A percentile compares a stretch with the other conserved stretches of the same genome.
Evolutionary conservation across 306 rosid genomes (phyloP).

Genomic region (Styphnolobium japonicum): DNA sequence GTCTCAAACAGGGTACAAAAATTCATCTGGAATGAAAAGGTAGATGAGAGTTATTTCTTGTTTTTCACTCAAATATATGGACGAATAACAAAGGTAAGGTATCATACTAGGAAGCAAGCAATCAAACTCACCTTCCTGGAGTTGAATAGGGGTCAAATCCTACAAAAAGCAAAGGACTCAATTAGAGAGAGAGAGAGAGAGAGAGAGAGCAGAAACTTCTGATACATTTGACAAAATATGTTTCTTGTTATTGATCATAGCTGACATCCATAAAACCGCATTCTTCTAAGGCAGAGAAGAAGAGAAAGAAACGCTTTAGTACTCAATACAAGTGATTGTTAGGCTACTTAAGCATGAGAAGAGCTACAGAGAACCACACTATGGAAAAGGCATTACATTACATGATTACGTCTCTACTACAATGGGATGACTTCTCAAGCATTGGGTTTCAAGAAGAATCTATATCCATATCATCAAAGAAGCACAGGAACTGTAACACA

Average conservation of each 20-base stretch:
- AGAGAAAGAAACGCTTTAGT: background rate
- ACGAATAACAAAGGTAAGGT: background rate
- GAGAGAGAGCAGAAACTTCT: conserved; percentile 14
- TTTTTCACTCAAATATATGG: background rate
- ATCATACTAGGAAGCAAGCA: conserved; percentile 11
- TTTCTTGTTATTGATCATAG: conserved; percentile 1
- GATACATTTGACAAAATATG: background rate
- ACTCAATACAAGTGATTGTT: background rate
- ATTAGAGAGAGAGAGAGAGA: conserved; percentile 18
- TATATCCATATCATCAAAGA: background rate
- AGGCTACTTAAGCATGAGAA: background rate
- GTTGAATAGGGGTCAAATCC: conserved; percentile 86
- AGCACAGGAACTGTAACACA: background rate
- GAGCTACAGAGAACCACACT: background rate
- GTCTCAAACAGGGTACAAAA: conserved; percentile 9
- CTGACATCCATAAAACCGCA: conserved; percentile 2
- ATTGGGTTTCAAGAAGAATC: background rate
- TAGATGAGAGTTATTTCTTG: background rate
- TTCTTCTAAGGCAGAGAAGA: background rate
- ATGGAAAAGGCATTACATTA: background rate
- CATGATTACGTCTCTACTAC: background rate
- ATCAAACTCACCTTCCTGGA: conserved; percentile 68
- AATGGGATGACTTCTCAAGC: background rate
- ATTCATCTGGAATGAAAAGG: background rate
- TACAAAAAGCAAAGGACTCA: conserved; percentile 45